These are phyloP conservation scores for Mycena indigotica DNA, from an alignment of 768 basidiomycete genomes.

Conservation along the genomic window DNA sequence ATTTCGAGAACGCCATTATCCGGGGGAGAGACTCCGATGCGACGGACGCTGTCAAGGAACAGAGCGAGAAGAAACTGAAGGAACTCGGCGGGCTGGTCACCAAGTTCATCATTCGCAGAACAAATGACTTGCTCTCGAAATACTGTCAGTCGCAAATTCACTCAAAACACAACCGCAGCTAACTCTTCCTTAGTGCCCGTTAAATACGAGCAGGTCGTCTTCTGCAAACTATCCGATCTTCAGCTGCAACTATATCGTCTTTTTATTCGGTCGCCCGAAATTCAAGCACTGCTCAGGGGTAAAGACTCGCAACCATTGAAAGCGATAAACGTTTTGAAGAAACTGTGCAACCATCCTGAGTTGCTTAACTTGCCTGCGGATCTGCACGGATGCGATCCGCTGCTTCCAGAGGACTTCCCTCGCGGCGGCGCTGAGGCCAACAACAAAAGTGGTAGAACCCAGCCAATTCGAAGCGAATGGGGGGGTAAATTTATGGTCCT, in stretches of 20 bases:
- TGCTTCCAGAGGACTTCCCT: constrained; percentile 82
- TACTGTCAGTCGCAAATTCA: constrained; percentile 64
- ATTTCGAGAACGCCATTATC: constrained; percentile 90
- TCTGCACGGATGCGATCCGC: constrained; percentile 74
- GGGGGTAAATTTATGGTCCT: constrained; percentile 91
- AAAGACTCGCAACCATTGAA: constrained; percentile 91
- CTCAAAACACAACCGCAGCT: constrained; percentile 8
- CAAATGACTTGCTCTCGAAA: constrained; percentile 93
- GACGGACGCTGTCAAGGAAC: constrained; percentile 72
- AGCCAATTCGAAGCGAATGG: constrained; percentile 75
- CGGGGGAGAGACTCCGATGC: constrained; percentile 90
- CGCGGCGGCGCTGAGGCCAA: constrained; percentile 46
- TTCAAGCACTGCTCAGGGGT: constrained; percentile 86
- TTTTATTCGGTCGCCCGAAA: constrained; percentile 92
- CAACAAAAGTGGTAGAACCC: constrained; percentile 46
- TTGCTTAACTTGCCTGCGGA: constrained; percentile 84
- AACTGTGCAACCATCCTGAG: constrained; percentile 94
- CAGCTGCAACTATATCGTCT: constrained; percentile 84
- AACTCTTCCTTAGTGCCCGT: constrained; percentile 75
- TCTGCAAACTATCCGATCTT: constrained; percentile 82
- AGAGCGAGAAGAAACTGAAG: constrained; percentile 87
- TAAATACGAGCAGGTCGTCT: constrained; percentile 98
- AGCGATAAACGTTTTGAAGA: constrained; percentile 92
- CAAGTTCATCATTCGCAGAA: constrained; percentile 93
- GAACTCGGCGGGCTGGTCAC: constrained; percentile 86